These are phyloP conservation scores for Ogataea siamensis DNA, from an alignment of 805 yeast genomes.

Conservation along the genomic window DNA sequence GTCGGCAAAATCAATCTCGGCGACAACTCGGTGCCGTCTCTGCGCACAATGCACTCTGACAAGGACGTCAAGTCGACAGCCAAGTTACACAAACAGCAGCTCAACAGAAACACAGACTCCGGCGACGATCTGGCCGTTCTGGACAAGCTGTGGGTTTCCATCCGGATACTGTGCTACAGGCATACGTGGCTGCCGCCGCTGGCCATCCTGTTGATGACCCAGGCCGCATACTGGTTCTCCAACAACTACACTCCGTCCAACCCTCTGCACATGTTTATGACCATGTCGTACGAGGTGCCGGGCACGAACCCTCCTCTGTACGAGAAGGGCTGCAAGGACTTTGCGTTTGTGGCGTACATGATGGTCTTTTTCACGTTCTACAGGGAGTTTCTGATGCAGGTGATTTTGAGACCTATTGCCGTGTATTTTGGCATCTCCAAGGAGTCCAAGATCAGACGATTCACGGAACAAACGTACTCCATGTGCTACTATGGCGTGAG, in stretches of 20 bases:
- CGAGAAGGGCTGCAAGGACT: conserved; percentile 85
- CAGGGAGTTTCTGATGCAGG: conserved; percentile 89
- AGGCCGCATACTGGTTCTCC: conserved; percentile 49
- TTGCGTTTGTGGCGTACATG: conserved; percentile 73
- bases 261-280: conserved; percentile 59
- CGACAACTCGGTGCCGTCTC: conserved; percentile 63
- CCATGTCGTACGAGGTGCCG: conserved; percentile 61
- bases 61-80: conserved; percentile 41
- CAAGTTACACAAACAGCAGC: conserved; percentile 31
- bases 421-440: conserved; percentile 45
- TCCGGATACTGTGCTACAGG: conserved; percentile 55
- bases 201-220: conserved; percentile 42
- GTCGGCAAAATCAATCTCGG: conserved; percentile 77
- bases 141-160: conserved; percentile 54
- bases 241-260: conserved; percentile 59
- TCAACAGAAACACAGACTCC: conserved; percentile 24
- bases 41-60: conserved; percentile 62
- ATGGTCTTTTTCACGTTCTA: conserved; percentile 86
- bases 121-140: conserved; percentile 52
- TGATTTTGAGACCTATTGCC: conserved; percentile 73
- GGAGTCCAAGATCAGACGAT: conserved; percentile 65
- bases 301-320: conserved; percentile 58
- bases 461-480: conserved; percentile 91
- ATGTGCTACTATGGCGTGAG: conserved; percentile 74
- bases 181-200: conserved; percentile 75